Evolutionary conservation across 2,329 filamentous ascomycete genomes (phyloP).

Genomic region (Venturia pyrina): DNA sequence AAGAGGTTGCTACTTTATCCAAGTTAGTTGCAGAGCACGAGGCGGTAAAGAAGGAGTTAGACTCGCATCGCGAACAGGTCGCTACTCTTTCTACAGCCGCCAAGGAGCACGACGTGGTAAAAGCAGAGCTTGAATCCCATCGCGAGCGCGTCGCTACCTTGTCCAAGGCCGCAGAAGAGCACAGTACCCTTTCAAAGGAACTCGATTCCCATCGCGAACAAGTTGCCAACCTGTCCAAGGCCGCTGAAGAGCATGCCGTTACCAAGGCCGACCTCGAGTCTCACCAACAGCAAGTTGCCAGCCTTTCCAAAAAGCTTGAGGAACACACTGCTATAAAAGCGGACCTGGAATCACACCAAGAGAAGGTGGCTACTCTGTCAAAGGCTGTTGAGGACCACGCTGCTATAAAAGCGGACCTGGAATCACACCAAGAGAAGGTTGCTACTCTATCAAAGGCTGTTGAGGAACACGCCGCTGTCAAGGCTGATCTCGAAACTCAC

Average conservation of each 20-base stretch:
- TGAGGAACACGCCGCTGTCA: constrained; percentile 9
- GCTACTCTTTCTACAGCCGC: not conserved
- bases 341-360: not conserved
- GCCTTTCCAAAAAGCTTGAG: not conserved
- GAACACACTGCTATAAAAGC: constrained; percentile 5
- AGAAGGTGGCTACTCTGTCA: not conserved
- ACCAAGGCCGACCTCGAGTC: constrained; percentile 6
- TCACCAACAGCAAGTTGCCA: not conserved
- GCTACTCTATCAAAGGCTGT: not conserved
- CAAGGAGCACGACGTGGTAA: constrained; percentile 2
- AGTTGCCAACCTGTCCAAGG: not conserved
- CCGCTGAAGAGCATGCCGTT: not conserved
- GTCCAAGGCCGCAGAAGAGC: not conserved
- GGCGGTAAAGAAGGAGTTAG: constrained; percentile 3
- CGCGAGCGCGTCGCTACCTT: not conserved
- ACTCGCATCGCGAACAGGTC: not conserved
- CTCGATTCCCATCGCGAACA: not conserved
- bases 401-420: constrained; percentile 7
- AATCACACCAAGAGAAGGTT: not conserved
- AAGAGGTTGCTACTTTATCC: constrained; percentile 1
- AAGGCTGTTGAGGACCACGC: constrained; percentile 6
- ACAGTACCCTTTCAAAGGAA: not conserved
- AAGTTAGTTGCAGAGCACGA: constrained; percentile 6
- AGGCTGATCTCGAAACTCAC: constrained; percentile 6
- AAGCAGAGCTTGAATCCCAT: not conserved